Base-by-base conservation (phyloP, 2,329 filamentous ascomycete species). In the Aspergillus tanneri region DNA sequence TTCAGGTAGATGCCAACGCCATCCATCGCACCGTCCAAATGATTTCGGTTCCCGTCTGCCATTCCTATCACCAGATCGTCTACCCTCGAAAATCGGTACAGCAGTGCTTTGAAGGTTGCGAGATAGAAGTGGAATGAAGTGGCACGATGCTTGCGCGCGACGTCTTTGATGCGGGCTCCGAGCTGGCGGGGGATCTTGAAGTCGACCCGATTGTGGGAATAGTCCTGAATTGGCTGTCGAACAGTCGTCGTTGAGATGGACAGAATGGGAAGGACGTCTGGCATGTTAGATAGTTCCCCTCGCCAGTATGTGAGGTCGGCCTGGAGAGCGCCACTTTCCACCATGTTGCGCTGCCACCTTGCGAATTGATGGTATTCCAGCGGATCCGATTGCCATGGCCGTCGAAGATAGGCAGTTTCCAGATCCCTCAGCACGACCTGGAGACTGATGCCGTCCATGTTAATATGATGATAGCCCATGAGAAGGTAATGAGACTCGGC, bases 1-100 rank as follows among this genome's bases (percentile, higher is more conserved):
- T 81, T 80, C 4, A 80, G 50, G 36, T 75, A 75, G 37, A 71
- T 60, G 3, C 79, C 79, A 1, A 80, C 56, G 4, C 60, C 77
- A 2, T 56, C 46, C 8, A 60, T 47, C 2, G 66, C 46, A 2
- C 63, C 49, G 0, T n/a, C n/a, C n/a, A n/a, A n/a, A n/a, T n/a
- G n/a, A n/a, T 46, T 55, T 2, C 72, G 56, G 41, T 70, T 72
- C 1, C 72, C 72, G 55, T 80, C 76, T 0, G 69, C 69, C 5
- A 79, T 66, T 5, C 77, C 78, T 43, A 81, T 76, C 42, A 61
- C 62, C 35, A 79, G 46, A 18, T 74, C 67, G 3, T 72, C 63
- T 2, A 66, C 39, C 11, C 66, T 66, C 0, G 60, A 49, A 24
- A 69, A 68, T 7, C 60, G 52, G 12, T 61, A 62, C 1, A 77